Evolutionary conservation across 352 stramenopile species (phyloP).

Genomic region (Pythium periplocum): DNA sequence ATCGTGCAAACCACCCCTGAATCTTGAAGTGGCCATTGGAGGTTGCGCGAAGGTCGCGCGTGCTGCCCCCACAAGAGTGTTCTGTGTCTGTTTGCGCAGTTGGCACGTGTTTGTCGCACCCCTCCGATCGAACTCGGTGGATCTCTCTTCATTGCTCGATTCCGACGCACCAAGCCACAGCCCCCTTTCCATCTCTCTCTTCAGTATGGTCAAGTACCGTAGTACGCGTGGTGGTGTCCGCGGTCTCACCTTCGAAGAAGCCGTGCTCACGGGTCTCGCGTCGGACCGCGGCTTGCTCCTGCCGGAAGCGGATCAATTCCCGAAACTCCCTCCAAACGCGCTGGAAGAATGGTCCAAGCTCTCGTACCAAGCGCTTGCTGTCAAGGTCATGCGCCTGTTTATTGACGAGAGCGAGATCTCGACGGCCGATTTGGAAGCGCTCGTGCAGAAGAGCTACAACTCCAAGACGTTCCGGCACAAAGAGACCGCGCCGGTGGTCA

Average conservation of each 20-base stretch:
- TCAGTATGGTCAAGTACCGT: slow-evolving; percentile 73
- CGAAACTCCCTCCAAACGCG: slow-evolving; percentile 56
- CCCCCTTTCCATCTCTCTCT: no score
- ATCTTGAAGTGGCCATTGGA: slow-evolving; percentile 3
- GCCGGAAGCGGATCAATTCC: slow-evolving; percentile 75
- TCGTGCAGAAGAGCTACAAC: slow-evolving; percentile 93
- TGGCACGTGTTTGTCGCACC: no score
- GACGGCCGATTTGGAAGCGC: slow-evolving; percentile 75
- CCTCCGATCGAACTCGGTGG: no score
- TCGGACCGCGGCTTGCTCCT: slow-evolving; percentile 81
- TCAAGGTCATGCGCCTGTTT: slow-evolving; percentile 96
- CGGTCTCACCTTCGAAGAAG: slow-evolving; percentile 81
- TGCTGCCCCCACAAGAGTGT: background rate
- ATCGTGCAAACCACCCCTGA: slow-evolving; percentile 1
- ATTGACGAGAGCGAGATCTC: slow-evolving; percentile 95
- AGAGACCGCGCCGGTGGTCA: slow-evolving; percentile 94
- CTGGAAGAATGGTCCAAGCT: slow-evolving; percentile 83
- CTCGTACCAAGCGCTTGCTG: slow-evolving; percentile 92
- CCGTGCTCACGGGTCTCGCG: slow-evolving; percentile 83
- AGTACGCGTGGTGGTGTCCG: slow-evolving; percentile 80
- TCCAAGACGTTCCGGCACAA: slow-evolving; percentile 85
- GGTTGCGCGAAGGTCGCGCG: slow-evolving; percentile 8
- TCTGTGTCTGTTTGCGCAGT: no score
- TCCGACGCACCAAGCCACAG: no score
- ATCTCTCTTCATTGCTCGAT: background rate